Conservation (phyloP, 371 early-diverging fungal genomes). For the Cladochytrium tenue region DNA sequence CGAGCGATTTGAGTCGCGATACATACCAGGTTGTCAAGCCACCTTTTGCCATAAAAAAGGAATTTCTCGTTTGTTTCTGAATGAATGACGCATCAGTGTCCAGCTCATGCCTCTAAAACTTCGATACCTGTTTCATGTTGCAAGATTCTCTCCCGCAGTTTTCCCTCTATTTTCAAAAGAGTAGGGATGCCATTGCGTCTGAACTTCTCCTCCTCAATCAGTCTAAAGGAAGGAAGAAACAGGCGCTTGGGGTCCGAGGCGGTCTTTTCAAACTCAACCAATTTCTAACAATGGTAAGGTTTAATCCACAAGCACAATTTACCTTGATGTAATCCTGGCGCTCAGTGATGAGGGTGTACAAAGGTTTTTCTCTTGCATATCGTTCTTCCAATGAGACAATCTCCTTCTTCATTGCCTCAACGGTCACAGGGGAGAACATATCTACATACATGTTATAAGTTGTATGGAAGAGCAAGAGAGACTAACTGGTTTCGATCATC, state of each 20-base stretch:
- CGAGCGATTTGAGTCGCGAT: neutral
- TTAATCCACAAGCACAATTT: conserved; percentile 23
- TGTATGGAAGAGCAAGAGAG: conserved; percentile 13
- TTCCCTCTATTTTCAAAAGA: conserved; percentile 72
- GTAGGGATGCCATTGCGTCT: conserved; percentile 82
- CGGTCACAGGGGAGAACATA: conserved; percentile 32
- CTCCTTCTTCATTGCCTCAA: conserved; percentile 21
- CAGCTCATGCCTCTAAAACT: neutral
- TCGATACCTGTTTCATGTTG: conserved; percentile 22
- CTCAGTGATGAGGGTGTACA: conserved; percentile 58
- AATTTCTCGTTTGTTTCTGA: neutral
- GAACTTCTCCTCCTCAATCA: conserved; percentile 86
- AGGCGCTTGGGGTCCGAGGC: conserved; percentile 85
- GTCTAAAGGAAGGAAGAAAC: conserved; percentile 77
- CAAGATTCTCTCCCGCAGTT: conserved; percentile 57
- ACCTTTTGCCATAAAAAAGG: neutral
- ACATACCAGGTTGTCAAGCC: conserved; percentile 2
- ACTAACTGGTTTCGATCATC: conserved; percentile 43
- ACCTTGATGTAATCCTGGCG: conserved; percentile 59
- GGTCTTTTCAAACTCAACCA: conserved; percentile 83
- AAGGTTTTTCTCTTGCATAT: conserved; percentile 40
- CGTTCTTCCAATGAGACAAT: conserved; percentile 32
- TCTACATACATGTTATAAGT: conserved; percentile 19
- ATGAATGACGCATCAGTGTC: neutral
- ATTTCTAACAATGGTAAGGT: conserved; percentile 47